Conservation (phyloP, 768 basidiomycete genomes). For the Phanerochaete sordida region DNA sequence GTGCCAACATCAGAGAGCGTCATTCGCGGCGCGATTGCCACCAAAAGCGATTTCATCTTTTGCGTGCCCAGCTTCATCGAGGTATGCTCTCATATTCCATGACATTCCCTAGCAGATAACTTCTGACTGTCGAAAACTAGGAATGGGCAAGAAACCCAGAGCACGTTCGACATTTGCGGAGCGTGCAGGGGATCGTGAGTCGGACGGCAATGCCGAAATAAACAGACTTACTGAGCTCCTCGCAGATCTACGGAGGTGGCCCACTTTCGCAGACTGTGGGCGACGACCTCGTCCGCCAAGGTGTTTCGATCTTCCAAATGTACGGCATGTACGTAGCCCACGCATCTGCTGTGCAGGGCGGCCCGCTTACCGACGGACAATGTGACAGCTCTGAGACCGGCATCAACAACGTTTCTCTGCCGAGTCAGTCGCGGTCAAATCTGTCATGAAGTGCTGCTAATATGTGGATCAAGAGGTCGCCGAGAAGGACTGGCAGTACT, state of each 20-base stretch:
- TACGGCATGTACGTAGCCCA: constrained; percentile 12
- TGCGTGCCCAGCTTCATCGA: constrained; percentile 29
- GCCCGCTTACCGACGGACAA: neutral
- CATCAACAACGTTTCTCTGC: constrained; percentile 6
- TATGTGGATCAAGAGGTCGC: constrained; percentile 8
- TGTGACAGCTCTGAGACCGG: constrained; percentile 10
- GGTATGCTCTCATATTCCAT: too few species aligned
- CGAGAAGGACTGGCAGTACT: constrained; percentile 23
- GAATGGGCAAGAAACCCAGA: constrained; percentile 24
- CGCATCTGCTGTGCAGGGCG: neutral
- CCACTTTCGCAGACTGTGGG: constrained; percentile 13
- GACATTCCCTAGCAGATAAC: too few species aligned
- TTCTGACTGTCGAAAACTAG: constrained; percentile 10
- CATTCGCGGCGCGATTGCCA: constrained; percentile 17
- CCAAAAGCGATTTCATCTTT: constrained; percentile 23
- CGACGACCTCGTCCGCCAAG: constrained; percentile 9
- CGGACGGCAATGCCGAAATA: neutral
- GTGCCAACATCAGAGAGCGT: constrained; percentile 24
- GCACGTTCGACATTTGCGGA: constrained; percentile 15
- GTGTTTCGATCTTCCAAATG: constrained; percentile 7
- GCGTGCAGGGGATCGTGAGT: constrained; percentile 12
- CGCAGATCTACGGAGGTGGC: constrained; percentile 16
- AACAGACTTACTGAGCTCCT: neutral
- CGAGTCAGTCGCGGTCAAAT: neutral
- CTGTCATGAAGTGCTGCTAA: neutral